These are phyloP conservation scores for Termitomyces sp. DNA, from an alignment of 768 basidiomycete genomes.

Conservation along the genomic window DNA sequence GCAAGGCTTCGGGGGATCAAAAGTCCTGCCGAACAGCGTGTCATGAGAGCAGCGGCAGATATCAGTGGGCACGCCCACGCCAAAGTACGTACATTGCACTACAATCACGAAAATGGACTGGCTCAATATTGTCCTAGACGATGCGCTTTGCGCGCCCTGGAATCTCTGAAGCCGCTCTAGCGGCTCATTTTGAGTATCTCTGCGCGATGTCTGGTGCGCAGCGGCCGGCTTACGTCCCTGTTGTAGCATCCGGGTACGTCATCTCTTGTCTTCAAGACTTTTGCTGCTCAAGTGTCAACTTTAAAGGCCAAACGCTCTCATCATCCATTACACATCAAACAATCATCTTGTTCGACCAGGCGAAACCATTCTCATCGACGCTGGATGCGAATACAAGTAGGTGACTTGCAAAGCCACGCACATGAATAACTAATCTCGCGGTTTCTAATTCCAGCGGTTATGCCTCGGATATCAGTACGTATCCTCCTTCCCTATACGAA, in stretches of 20 bases:
- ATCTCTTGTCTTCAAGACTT: not conserved
- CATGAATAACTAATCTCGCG: not conserved
- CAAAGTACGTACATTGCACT: conserved; percentile 46
- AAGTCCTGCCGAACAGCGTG: conserved; percentile 65
- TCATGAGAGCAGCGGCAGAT: conserved; percentile 85
- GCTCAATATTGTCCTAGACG: conserved; percentile 42
- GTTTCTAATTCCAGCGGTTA: conserved; percentile 80
- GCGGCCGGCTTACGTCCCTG: conserved; percentile 94
- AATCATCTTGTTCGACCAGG: conserved; percentile 67
- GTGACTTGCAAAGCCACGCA: too few relatives aligned
- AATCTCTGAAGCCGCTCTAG: conserved; percentile 36
- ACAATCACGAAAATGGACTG: not conserved
- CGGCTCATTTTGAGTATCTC: conserved; percentile 87
- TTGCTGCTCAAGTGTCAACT: not conserved
- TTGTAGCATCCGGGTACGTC: conserved; percentile 88
- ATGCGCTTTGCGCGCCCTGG: conserved; percentile 69
- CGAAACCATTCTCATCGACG: conserved; percentile 85
- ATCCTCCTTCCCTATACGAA: not conserved
- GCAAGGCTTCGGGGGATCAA: conserved; percentile 75
- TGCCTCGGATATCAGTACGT: conserved; percentile 88
- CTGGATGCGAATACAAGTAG: conserved; percentile 90
- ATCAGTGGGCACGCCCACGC: conserved; percentile 85
- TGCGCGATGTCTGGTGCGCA: conserved; percentile 79
- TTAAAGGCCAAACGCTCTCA: conserved; percentile 75
- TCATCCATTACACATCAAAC: conserved; percentile 94